Evolutionary conservation across 2,329 filamentous ascomycete genomes (phyloP).

Genomic region (Clathrospora elynae): DNA sequence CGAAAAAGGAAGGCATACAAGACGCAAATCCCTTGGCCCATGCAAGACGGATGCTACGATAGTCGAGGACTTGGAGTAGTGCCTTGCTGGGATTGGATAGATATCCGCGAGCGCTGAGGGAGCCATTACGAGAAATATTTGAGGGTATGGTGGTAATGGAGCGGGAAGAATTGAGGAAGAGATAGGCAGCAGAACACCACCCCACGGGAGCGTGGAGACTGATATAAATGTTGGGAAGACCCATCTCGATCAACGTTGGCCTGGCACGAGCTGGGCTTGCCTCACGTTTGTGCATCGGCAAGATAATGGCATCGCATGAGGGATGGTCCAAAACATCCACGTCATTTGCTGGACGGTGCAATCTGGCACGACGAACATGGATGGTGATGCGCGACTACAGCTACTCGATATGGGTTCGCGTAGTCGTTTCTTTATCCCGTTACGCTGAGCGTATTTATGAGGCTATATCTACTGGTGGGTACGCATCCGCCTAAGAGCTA

Average conservation of each 20-base stretch:
- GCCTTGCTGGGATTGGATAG: slow-evolving; percentile 47
- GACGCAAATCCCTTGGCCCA: slow-evolving; percentile 51
- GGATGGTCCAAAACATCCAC: slow-evolving; percentile 39
- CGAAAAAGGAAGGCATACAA: slow-evolving; percentile 47
- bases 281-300: slow-evolving; percentile 44
- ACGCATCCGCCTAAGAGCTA: slow-evolving; percentile 23
- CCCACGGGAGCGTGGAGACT: slow-evolving; percentile 48
- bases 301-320: slow-evolving; percentile 45
- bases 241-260: slow-evolving; percentile 34
- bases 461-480: slow-evolving; percentile 43
- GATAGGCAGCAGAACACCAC: slow-evolving; percentile 38
- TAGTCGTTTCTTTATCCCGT: slow-evolving; percentile 46
- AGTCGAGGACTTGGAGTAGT: slow-evolving; percentile 45
- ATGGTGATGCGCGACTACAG: slow-evolving; percentile 38
- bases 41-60: slow-evolving; percentile 50
- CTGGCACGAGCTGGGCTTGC: slow-evolving; percentile 37
- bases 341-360: slow-evolving; percentile 49
- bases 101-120: slow-evolving; percentile 49
- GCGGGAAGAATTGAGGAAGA: slow-evolving; percentile 29
- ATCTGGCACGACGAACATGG: slow-evolving; percentile 45
- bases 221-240: slow-evolving; percentile 44
- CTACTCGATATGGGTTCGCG: slow-evolving; percentile 37
- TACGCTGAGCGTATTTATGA: slow-evolving; percentile 37
- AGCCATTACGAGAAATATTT: slow-evolving; percentile 47
- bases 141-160: slow-evolving; percentile 24